These are phyloP conservation scores for Annulohypoxylon nitens DNA, from an alignment of 495 filamentous ascomycete genomes.

Conservation along the genomic window DNA sequence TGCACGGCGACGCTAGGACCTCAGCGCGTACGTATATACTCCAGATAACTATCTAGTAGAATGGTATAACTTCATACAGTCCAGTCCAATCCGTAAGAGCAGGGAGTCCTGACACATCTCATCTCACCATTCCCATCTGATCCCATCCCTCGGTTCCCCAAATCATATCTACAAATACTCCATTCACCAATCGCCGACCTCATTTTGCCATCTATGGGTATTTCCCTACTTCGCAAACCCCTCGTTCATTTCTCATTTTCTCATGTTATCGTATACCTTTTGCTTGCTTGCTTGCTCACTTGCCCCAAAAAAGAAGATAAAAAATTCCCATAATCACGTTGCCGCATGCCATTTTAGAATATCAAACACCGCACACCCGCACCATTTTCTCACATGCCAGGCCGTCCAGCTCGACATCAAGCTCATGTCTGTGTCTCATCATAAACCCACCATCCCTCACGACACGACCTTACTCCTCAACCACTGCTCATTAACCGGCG, in stretches of 20 bases:
- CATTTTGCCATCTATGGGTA: constrained; percentile 43
- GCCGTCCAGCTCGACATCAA: no score
- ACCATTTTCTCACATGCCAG: not conserved
- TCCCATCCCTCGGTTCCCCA: not conserved
- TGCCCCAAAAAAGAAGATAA: constrained; percentile 7
- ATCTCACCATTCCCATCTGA: constrained; percentile 21
- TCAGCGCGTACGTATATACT: constrained; percentile 33
- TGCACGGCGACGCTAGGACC: not conserved
- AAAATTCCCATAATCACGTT: constrained; percentile 16
- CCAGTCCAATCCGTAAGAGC: constrained; percentile 2
- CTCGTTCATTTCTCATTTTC: constrained; percentile 28
- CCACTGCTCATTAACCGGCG: constrained; percentile 73
- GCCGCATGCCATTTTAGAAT: not conserved
- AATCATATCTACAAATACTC: constrained; percentile 43
- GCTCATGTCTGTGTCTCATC: no score
- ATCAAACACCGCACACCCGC: not conserved
- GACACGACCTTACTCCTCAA: constrained; percentile 48
- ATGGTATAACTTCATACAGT: constrained; percentile 24
- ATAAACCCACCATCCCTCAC: no score
- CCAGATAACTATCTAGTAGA: not conserved
- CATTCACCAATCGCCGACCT: constrained; percentile 16
- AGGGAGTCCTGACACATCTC: not conserved
- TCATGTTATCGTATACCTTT: constrained; percentile 13
- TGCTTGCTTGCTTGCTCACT: constrained; percentile 15
- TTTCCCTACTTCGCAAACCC: constrained; percentile 24